Conservation (phyloP, 306 rosid genomes). For the Echinosophora koreensis region DNA sequence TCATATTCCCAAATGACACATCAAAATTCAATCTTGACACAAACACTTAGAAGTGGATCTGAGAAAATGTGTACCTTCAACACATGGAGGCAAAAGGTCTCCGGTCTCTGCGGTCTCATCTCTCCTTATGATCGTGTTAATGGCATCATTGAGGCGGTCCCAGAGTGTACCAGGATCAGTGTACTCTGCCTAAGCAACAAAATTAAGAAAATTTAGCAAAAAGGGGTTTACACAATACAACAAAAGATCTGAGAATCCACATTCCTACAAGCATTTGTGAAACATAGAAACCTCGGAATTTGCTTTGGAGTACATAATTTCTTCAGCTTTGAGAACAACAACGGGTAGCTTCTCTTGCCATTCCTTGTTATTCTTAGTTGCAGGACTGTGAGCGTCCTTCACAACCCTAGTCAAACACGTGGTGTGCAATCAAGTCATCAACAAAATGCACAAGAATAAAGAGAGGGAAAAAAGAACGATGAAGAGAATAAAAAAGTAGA, state of each 20-base stretch:
- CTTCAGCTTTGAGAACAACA: slow-evolving; percentile 95
- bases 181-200: slow-evolving; percentile 82
- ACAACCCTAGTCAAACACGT: slow-evolving; percentile 95
- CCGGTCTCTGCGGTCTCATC: slow-evolving; percentile 90
- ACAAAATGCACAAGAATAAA: slow-evolving; percentile 49
- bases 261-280: slow-evolving; percentile 41
- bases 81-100: slow-evolving; percentile 94
- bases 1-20: slow-evolving; percentile 19
- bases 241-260: slow-evolving; percentile 54
- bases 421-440: slow-evolving; percentile 58
- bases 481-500: slow-evolving; percentile 23
- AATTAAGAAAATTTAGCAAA: slow-evolving; percentile 50
- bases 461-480: not conserved
- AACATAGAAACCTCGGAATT: slow-evolving; percentile 81
- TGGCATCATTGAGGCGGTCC: slow-evolving; percentile 96
- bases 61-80: slow-evolving; percentile 79
- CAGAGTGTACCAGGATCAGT: slow-evolving; percentile 78
- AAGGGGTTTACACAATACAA: slow-evolving; percentile 39
- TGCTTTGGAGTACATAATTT: slow-evolving; percentile 98
- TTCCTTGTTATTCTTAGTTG: slow-evolving; percentile 89
- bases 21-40: slow-evolving; percentile 45
- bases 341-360: slow-evolving; percentile 93
- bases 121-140: slow-evolving; percentile 92
- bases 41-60: slow-evolving; percentile 44
- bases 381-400: slow-evolving; percentile 70